These are phyloP conservation scores for Penicillium coprophilum DNA, from an alignment of 495 filamentous ascomycete genomes.

Conservation along the genomic window DNA sequence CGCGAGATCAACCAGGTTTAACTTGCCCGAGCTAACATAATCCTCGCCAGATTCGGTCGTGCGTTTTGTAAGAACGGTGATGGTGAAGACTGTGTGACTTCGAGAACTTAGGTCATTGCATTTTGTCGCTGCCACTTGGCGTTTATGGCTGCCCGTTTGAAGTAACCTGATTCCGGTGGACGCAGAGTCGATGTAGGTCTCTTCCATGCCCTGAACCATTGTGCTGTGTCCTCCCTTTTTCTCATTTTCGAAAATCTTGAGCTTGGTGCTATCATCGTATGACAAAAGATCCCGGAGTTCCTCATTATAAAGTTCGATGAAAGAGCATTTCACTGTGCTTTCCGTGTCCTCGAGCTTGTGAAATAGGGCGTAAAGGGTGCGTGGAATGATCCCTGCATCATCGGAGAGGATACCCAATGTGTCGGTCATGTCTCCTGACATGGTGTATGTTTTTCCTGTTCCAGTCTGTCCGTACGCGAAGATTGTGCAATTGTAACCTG, in stretches of 20 bases:
- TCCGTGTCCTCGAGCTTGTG: slow-evolving; percentile 81
- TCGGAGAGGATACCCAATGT: slow-evolving; percentile 82
- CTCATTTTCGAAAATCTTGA: slow-evolving; percentile 95
- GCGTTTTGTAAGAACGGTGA: slow-evolving; percentile 83
- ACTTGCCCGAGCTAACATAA: slow-evolving; percentile 87
- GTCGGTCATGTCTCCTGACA: slow-evolving; percentile 96
- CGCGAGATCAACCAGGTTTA: slow-evolving; percentile 94
- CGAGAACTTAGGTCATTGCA: slow-evolving; percentile 96
- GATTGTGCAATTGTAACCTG: slow-evolving; percentile 97
- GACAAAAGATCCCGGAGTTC: slow-evolving; percentile 88
- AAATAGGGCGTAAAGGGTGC: slow-evolving; percentile 83
- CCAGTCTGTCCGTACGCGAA: slow-evolving; percentile 98
- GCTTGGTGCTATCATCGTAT: slow-evolving; percentile 72
- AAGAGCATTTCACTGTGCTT: slow-evolving; percentile 93
- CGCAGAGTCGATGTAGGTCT: slow-evolving; percentile 84
- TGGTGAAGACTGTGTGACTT: slow-evolving; percentile 94
- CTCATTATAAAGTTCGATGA: slow-evolving; percentile 98
- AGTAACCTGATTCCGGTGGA: slow-evolving; percentile 81
- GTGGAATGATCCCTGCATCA: slow-evolving; percentile 89
- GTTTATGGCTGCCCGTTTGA: slow-evolving; percentile 85
- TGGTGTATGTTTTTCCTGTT: slow-evolving; percentile 98
- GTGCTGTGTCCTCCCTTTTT: slow-evolving; percentile 77
- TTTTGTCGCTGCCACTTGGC: slow-evolving; percentile 95
- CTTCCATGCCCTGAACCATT: slow-evolving; percentile 96
- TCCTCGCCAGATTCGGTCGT: slow-evolving; percentile 82